Conservation (phyloP, 768 basidiomycete genomes). For the Suillus luteus region DNA sequence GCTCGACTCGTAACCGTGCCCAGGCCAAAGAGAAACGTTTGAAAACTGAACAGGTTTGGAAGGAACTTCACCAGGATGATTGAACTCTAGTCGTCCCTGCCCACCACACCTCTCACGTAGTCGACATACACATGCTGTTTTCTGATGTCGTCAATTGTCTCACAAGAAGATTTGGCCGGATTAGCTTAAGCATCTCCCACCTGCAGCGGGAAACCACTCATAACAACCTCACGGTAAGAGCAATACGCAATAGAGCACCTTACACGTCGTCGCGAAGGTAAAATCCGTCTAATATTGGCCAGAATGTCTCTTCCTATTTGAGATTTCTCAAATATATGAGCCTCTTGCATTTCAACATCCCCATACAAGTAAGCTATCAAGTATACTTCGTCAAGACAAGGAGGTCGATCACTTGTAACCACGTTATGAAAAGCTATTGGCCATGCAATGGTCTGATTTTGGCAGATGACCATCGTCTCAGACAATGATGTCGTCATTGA, state of each 20-base stretch:
- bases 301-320: background rate
- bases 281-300: background rate
- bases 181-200: background rate
- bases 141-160: constrained; percentile 3
- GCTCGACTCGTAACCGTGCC: constrained; percentile 61
- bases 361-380: background rate
- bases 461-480: background rate
- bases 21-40: constrained; percentile 55
- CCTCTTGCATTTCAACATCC: background rate
- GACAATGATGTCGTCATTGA: background rate
- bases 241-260: background rate
- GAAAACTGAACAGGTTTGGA: constrained; percentile 61
- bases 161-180: background rate
- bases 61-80: constrained; percentile 58
- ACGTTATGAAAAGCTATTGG: background rate
- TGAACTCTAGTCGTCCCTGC: constrained; percentile 13
- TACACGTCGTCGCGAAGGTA: background rate
- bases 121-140: background rate
- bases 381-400: background rate
- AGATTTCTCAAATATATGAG: background rate
- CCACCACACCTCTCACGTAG: background rate
- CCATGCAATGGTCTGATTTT: constrained; percentile 7
- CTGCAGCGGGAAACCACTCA: background rate
- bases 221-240: background rate
- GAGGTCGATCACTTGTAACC: background rate